These are phyloP conservation scores for Pisolithus sp. DNA, from an alignment of 768 basidiomycete species.

Conservation along the genomic window DNA sequence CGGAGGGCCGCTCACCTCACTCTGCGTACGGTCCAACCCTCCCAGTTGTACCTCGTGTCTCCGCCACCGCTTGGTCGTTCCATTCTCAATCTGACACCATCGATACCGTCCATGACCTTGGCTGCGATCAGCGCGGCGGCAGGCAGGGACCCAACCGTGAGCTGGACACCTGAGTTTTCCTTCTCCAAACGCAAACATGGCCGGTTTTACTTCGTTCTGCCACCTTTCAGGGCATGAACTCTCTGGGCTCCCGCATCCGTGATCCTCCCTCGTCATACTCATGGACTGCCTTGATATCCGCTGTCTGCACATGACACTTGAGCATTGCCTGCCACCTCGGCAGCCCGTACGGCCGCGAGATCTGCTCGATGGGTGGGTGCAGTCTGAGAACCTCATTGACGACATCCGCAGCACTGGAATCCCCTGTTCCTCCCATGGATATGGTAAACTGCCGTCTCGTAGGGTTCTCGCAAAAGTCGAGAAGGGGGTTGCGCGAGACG, in stretches of 20 bases:
- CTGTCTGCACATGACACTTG: constrained; percentile 10
- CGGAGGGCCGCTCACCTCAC: too few relatives aligned
- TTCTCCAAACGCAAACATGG: constrained; percentile 40
- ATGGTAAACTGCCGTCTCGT: constrained; percentile 18
- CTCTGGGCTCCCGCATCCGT: constrained; percentile 32
- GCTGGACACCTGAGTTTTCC: constrained; percentile 40
- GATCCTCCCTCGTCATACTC: constrained; percentile 37
- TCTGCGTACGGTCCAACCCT: constrained; percentile 33
- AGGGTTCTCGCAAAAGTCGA: constrained; percentile 31
- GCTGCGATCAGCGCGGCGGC: constrained; percentile 45
- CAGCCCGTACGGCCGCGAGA: constrained; percentile 1
- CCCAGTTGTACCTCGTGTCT: not conserved
- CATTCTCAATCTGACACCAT: constrained; percentile 23
- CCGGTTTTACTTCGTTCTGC: constrained; percentile 17
- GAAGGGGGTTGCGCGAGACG: constrained; percentile 25
- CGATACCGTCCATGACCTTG: constrained; percentile 32
- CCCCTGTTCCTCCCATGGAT: constrained; percentile 1
- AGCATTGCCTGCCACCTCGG: constrained; percentile 13
- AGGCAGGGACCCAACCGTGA: constrained; percentile 42
- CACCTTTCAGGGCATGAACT: constrained; percentile 20
- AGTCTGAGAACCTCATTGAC: constrained; percentile 12
- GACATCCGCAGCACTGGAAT: constrained; percentile 15
- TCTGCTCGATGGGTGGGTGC: constrained; percentile 14
- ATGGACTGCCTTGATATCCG: constrained; percentile 18
- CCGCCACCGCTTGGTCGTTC: constrained; percentile 14